These are phyloP conservation scores for Podospora sp. DNA, from an alignment of 495 filamentous ascomycete species.

Conservation along the genomic window DNA sequence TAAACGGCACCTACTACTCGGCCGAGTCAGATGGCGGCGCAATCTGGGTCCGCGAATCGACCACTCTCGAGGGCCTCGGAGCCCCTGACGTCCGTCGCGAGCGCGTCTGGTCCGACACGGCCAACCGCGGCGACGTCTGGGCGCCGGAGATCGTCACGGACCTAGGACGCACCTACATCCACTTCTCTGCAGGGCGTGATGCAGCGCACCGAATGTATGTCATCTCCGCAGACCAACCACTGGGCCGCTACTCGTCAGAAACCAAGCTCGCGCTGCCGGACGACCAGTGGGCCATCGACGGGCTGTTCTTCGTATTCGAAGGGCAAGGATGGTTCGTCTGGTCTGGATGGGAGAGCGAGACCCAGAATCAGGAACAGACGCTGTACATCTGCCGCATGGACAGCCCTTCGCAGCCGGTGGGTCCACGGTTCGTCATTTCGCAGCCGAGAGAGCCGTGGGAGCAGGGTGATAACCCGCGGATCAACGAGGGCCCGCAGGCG, in stretches of 20 bases:
- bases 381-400: constrained; percentile 23
- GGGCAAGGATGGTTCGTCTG: constrained; percentile 19
- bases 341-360: constrained; percentile 23
- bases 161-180: constrained; percentile 18
- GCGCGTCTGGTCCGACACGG: constrained; percentile 17
- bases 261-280: constrained; percentile 15
- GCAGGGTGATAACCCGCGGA: constrained; percentile 3
- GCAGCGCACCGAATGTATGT: constrained; percentile 25
- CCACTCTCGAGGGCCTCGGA: constrained; percentile 18
- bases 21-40: constrained; percentile 17
- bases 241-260: constrained; percentile 10
- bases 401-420: constrained; percentile 9
- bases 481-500: constrained; percentile 22
- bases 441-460: constrained; percentile 21
- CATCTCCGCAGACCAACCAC: constrained; percentile 15
- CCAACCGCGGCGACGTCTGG: constrained; percentile 19
- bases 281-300: constrained; percentile 25
- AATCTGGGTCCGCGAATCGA: constrained; percentile 20
- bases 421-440: constrained; percentile 12
- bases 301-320: constrained; percentile 13
- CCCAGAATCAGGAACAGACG: constrained; percentile 13
- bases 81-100: constrained; percentile 6
- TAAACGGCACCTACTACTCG: constrained; percentile 20
- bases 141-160: constrained; percentile 21
- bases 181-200: constrained; percentile 19